A percentile compares a stretch with the other conserved stretches of the same genome.
phyloP scores from a whole-genome alignment of 192 early-diverging fungal species.

The Cladochytrium replicatum region DNA sequence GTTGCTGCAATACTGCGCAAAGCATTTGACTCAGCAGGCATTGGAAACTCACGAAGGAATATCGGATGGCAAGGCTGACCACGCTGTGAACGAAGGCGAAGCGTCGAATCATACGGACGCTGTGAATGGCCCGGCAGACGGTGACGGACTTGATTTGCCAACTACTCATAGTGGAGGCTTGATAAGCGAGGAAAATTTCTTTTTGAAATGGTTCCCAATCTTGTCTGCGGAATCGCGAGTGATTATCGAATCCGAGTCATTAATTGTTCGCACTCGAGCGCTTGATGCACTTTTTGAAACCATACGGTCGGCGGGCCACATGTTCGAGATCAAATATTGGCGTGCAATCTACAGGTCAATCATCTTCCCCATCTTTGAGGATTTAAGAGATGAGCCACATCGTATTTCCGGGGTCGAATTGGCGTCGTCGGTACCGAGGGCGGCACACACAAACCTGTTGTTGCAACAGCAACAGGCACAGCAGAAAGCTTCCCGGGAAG shows the following conservation, averaged over 20 bases:
- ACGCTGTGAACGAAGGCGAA: too few species aligned
- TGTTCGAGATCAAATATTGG: constrained; percentile 40
- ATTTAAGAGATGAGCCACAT: constrained; percentile 26
- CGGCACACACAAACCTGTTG: too few species aligned
- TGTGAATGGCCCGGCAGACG: too few species aligned
- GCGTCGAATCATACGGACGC: too few species aligned
- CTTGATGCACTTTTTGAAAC: constrained; percentile 44
- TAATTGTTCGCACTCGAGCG: constrained; percentile 25
- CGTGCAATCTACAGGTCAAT: constrained; percentile 35
- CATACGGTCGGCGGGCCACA: constrained; percentile 18
- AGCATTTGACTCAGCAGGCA: constrained; percentile 24
- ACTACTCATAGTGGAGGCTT: too few species aligned
- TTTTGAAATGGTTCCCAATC: constrained; percentile 48
- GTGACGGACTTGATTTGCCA: too few species aligned
- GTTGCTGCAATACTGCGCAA: constrained; percentile 33
- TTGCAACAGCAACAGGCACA: too few species aligned
- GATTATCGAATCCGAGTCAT: constrained; percentile 31
- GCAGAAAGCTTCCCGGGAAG: constrained; percentile 15
- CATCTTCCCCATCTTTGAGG: constrained; percentile 45
- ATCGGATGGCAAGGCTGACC: too few species aligned
- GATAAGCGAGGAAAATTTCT: constrained; percentile 44
- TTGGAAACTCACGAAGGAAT: too few species aligned
- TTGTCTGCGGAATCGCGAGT: constrained; percentile 42
- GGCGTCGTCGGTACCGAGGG: not conserved
- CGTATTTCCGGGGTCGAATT: not conserved